Evolutionary conservation across 2,329 filamentous ascomycete species (phyloP), one percentile per base, ranked within the genome.

Genomic region (Aspergillus uvarum): DNA sequence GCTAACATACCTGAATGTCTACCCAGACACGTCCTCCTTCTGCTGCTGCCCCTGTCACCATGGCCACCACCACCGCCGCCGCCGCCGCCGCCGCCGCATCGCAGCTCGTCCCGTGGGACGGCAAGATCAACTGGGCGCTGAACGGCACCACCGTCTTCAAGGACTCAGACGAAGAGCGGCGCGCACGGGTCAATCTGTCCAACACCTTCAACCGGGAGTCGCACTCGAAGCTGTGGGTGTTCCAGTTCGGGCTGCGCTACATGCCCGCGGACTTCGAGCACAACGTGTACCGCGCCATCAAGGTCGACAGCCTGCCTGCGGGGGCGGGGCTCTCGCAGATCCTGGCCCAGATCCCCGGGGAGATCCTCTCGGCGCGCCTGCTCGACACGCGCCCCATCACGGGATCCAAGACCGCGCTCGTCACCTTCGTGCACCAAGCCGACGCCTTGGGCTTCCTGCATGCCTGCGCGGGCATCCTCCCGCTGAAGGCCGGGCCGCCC

Each of bases 211-310:
- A 49, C 8, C 38, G 60, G 8, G 47, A 54, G 10, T 47, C 47
- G 21, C 47, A 60, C 19, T 56, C 67, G 11, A 60, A 68, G 11
- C 64, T 63, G 22, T 67, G 63, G 60, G 48, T 72, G 11, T 73
- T 72, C 52, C 68, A 73, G 50, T 72, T 72, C 21, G 72, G 71
- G 1, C 61, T 76, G n/a, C 67, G 73, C 44, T 75, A 71, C 50
- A 61, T 68, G 0, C 72, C 73, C 5, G 51, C 59, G 4, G 29
- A 50, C 42, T 19, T 35, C 3, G 69, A 73, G 19, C 53, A 51
- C 4, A 65, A 74, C 47, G 59, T 64, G 3, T 72, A 72, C 56
- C 70, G 73, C 22, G 73, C 72, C 2, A 65, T 74, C 31, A 67
- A 62, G 19, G 65, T 75, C 10, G 67, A 70, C 19, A 58, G 69